phyloP scores from a whole-genome alignment of 768 basidiomycete genomes.

The Podaxis pistillaris region DNA sequence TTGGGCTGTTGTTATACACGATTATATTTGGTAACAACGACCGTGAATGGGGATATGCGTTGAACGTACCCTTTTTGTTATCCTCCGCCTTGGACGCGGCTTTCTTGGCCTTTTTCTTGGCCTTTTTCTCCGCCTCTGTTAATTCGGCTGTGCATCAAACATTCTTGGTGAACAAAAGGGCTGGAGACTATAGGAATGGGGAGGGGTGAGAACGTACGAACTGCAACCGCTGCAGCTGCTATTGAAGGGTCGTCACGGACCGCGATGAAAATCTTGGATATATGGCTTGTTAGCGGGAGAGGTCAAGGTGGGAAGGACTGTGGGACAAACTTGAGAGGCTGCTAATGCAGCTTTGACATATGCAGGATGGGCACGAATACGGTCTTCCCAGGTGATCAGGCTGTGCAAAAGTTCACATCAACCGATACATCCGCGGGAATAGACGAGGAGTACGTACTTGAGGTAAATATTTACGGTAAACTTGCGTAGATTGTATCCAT shows the following conservation, averaged over 20 bases:
- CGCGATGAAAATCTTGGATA: constrained; percentile 64
- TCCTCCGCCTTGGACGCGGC: constrained; percentile 61
- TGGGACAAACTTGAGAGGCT: constrained; percentile 58
- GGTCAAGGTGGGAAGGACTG: background rate
- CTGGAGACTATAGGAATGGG: background rate
- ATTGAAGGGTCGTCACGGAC: constrained; percentile 72
- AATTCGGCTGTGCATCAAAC: constrained; percentile 32
- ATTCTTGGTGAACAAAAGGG: background rate
- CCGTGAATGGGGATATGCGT: constrained; percentile 2
- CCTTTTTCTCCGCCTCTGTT: constrained; percentile 72
- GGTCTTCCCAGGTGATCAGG: constrained; percentile 80
- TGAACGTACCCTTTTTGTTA: constrained; percentile 59
- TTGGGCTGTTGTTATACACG: constrained; percentile 21
- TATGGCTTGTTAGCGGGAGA: constrained; percentile 11
- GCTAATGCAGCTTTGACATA: constrained; percentile 74
- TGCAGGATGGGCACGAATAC: constrained; percentile 69
- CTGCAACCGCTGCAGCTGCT: constrained; percentile 38
- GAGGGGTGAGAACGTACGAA: constrained; percentile 28
- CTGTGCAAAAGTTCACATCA: constrained; percentile 34
- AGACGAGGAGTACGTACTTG: constrained; percentile 50
- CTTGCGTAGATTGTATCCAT: constrained; percentile 89
- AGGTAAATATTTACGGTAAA: constrained; percentile 85
- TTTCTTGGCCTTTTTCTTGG: constrained; percentile 86
- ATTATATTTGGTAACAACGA: background rate
- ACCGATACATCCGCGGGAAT: background rate